phyloP scores from a whole-genome alignment of 257 asterid species.

The Solanum lignicaule region DNA sequence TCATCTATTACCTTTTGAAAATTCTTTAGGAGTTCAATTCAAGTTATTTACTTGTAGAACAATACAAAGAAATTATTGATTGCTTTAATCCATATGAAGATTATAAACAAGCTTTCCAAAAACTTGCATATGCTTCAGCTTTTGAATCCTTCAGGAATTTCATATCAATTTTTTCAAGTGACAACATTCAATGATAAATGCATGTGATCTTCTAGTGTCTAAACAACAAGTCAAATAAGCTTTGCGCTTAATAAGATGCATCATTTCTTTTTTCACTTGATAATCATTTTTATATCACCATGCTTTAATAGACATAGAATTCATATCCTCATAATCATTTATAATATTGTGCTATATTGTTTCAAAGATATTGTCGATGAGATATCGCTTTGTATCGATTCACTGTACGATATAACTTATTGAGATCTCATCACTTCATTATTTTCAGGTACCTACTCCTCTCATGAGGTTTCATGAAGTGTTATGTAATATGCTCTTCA shows the following conservation, averaged over 20 bases:
- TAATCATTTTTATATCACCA: not conserved
- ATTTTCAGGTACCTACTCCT: not conserved
- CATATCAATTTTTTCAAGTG: not conserved
- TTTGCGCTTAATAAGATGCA: not conserved
- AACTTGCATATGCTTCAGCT: not conserved
- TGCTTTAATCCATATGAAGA: not conserved
- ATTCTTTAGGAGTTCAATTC: not conserved
- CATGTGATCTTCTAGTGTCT: not conserved
- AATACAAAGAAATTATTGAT: too few species aligned
- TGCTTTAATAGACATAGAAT: too few species aligned
- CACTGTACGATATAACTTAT: not conserved
- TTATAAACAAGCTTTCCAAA: not conserved
- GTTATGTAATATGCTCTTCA: not conserved
- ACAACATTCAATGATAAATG: not conserved
- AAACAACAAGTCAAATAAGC: not conserved
- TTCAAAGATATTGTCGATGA: not conserved
- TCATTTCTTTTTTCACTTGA: not conserved
- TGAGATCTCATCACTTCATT: not conserved
- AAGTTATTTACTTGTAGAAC: not conserved
- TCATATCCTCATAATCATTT: not conserved
- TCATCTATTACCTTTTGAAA: too few species aligned
- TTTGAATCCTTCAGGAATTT: not conserved
- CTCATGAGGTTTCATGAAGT: not conserved
- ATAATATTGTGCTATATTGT: not conserved
- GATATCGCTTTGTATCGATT: not conserved